phyloP scores from a whole-genome alignment of 2,329 filamentous ascomycete genomes.

The Sporothrix curviconia region DNA sequence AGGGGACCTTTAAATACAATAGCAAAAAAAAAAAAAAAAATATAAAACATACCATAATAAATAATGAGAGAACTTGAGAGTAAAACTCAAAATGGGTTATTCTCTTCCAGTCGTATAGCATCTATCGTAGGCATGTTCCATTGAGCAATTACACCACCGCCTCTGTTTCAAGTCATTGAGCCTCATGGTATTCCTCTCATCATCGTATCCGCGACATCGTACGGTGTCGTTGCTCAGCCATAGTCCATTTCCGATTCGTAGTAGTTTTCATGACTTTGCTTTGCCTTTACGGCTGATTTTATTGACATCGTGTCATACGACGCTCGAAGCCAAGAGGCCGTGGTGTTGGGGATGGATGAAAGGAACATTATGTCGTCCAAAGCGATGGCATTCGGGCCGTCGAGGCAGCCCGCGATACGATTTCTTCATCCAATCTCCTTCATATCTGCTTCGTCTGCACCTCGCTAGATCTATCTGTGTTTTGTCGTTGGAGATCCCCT shows the following conservation, averaged over 20 bases:
- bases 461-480: background rate
- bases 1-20: too few species aligned
- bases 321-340: background rate
- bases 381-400: too few species aligned
- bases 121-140: background rate
- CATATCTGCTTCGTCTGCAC: background rate
- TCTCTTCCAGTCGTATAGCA: background rate
- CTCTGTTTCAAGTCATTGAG: background rate
- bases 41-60: too few species aligned
- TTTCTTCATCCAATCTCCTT: too few species aligned
- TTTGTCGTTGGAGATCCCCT: constrained; percentile 5
- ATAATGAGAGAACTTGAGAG: too few species aligned
- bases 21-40: too few species aligned
- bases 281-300: background rate
- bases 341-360: background rate
- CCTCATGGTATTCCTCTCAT: too few species aligned
- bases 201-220: too few species aligned
- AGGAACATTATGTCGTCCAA: too few species aligned
- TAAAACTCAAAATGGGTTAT: too few species aligned
- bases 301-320: background rate
- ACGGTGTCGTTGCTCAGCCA: too few species aligned
- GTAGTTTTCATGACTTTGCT: background rate
- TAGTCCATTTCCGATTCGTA: too few species aligned
- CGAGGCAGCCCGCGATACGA: background rate
- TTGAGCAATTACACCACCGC: background rate